phyloP scores from a whole-genome alignment of 257 asterid genomes.

The Plantago elongata region DNA sequence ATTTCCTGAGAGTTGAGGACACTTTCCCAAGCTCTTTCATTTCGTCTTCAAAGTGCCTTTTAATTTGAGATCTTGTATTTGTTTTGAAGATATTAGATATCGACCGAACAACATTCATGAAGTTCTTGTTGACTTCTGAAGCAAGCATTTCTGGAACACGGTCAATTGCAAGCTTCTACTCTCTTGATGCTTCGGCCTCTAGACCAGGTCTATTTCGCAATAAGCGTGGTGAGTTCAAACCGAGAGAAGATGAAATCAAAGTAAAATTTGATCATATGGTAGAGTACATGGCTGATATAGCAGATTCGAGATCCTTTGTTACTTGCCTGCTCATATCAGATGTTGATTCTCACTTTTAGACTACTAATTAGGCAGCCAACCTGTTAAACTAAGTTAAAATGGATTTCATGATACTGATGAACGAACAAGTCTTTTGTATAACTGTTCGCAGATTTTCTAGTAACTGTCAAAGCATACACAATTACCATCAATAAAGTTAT shows the following conservation, averaged over 20 bases:
- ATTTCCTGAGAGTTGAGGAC: conserved; percentile 61
- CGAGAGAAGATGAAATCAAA: conserved; percentile 67
- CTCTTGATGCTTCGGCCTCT: conserved; percentile 27
- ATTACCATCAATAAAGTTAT: too few relatives aligned
- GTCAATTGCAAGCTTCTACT: conserved; percentile 90
- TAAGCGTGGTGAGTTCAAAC: conserved; percentile 72
- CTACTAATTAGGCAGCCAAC: conserved; percentile 74
- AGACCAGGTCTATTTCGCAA: conserved; percentile 22
- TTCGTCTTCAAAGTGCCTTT: conserved; percentile 53
- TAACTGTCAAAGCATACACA: too few relatives aligned
- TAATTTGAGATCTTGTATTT: conserved; percentile 73
- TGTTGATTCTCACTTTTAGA: conserved; percentile 52
- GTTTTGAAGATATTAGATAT: conserved; percentile 59
- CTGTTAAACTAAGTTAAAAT: conserved; percentile 84
- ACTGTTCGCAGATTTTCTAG: too few relatives aligned
- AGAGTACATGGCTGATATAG: conserved; percentile 86
- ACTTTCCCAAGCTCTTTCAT: conserved; percentile 87
- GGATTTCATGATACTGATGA: conserved; percentile 79
- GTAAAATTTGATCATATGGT: conserved; percentile 67
- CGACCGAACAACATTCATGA: conserved; percentile 80
- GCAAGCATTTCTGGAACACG: conserved; percentile 89
- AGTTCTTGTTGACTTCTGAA: conserved; percentile 92
- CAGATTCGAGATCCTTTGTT: conserved; percentile 85
- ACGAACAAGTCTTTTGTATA: conserved; percentile 32
- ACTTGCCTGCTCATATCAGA: conserved; percentile 88